These are phyloP conservation scores for Myriangium duriaei DNA, from an alignment of 2,329 filamentous ascomycete genomes.

Conservation along the genomic window DNA sequence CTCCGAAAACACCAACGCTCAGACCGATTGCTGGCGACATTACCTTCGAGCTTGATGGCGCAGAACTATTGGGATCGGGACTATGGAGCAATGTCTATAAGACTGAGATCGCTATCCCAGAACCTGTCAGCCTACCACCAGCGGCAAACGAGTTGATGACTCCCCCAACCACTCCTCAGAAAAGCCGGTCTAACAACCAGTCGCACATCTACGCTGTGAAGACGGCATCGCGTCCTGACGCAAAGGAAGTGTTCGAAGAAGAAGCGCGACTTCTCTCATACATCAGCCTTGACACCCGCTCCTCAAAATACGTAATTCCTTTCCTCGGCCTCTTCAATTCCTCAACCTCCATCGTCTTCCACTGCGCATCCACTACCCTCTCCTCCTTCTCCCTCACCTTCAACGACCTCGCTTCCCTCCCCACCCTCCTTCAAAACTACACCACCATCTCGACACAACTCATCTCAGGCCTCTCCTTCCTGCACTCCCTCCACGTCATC, in stretches of 20 bases:
- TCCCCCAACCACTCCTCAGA: slow-evolving; percentile 13
- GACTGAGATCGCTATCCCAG: slow-evolving; percentile 15
- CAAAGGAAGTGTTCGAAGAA: slow-evolving; percentile 21
- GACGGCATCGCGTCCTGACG: slow-evolving; percentile 20
- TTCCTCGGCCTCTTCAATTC: slow-evolving; percentile 22
- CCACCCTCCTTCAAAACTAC: slow-evolving; percentile 18
- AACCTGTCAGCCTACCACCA: not conserved
- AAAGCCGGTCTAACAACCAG: slow-evolving; percentile 8
- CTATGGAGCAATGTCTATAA: slow-evolving; percentile 26
- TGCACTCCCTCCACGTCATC: slow-evolving; percentile 28
- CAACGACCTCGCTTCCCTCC: slow-evolving; percentile 15
- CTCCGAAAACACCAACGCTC: slow-evolving; percentile 3
- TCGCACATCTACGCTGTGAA: slow-evolving; percentile 22
- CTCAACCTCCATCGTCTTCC: slow-evolving; percentile 20
- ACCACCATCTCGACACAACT: slow-evolving; percentile 29
- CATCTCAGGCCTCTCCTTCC: slow-evolving; percentile 29
- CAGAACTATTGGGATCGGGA: slow-evolving; percentile 22
- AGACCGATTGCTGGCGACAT: slow-evolving; percentile 7
- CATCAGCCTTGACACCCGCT: slow-evolving; percentile 16
- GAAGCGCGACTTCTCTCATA: slow-evolving; percentile 23
- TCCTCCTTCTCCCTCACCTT: slow-evolving; percentile 20
- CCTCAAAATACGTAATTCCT: slow-evolving; percentile 19
- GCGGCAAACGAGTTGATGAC: slow-evolving; percentile 8
- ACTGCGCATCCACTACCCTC: slow-evolving; percentile 14
- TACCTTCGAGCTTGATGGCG: slow-evolving; percentile 18